Evolutionary conservation across 192 early-diverging fungal genomes (phyloP).

Genomic region (Entomortierella beljakovae): DNA sequence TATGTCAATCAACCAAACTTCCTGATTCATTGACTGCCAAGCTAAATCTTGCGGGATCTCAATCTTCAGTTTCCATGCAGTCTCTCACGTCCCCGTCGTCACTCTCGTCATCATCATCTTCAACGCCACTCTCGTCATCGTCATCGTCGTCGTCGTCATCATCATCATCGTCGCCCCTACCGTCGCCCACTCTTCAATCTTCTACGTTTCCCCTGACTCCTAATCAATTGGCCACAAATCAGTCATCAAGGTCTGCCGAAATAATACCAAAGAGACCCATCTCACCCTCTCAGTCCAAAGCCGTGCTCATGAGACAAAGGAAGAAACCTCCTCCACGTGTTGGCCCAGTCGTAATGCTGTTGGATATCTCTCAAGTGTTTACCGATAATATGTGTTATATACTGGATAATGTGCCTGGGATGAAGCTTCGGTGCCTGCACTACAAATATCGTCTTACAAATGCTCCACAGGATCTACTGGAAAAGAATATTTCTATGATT

Average conservation of each 20-base stretch:
- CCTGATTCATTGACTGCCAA: too few species aligned
- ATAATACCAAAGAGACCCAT: background rate
- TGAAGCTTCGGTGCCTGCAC: constrained; percentile 26
- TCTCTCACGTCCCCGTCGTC: too few species aligned
- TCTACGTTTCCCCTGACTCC: background rate
- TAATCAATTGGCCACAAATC: background rate
- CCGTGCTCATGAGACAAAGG: constrained; percentile 21
- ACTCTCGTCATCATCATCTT: too few species aligned
- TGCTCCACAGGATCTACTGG: constrained; percentile 4
- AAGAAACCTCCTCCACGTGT: constrained; percentile 7
- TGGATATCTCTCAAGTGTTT: constrained; percentile 12
- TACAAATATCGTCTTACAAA: constrained; percentile 15
- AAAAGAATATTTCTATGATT: constrained; percentile 6
- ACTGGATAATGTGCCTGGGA: constrained; percentile 27
- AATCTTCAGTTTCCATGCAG: background rate
- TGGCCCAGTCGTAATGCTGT: constrained; percentile 35
- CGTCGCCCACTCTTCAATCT: background rate
- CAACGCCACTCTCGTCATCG: constrained; percentile 7
- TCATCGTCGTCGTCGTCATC: background rate
- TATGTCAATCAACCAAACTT: too few species aligned
- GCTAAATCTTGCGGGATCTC: too few species aligned
- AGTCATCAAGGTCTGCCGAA: background rate
- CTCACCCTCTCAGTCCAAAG: constrained; percentile 13
- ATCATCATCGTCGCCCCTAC: background rate
- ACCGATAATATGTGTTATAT: constrained; percentile 17